A percentile compares a stretch with the other conserved stretches of the same genome.
Conservation (phyloP, 2,329 filamentous ascomycete genomes). For the Davidsoniella virescens region DNA sequence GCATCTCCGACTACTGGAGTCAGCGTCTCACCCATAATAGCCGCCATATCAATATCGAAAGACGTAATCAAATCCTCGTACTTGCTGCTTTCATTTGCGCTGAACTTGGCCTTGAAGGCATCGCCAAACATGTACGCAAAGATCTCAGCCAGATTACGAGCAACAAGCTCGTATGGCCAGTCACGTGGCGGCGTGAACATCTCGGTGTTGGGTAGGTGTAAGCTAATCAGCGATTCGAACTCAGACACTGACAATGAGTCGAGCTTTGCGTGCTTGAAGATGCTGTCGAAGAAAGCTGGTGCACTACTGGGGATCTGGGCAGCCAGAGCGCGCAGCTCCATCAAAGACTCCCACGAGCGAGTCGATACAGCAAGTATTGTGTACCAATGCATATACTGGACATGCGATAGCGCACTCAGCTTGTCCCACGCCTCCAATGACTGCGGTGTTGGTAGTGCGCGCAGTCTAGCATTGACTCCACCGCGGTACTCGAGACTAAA, state of each 20-base stretch:
- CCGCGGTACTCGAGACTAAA: constrained; percentile 3
- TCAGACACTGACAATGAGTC: constrained; percentile 6
- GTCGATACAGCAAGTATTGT: constrained; percentile 2
- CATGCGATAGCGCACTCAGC: constrained; percentile 5
- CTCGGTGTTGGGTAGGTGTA: not conserved
- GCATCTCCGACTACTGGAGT: constrained; percentile 8
- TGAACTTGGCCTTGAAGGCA: not conserved
- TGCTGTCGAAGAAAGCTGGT: constrained; percentile 5
- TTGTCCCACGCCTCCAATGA: too few species aligned
- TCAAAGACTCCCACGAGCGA: not conserved
- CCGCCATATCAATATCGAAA: constrained; percentile 1
- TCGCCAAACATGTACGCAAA: constrained; percentile 10
- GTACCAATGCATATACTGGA: constrained; percentile 12
- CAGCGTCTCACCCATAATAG: constrained; percentile 4
- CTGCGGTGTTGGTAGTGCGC: constrained; percentile 5
- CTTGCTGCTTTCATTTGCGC: not conserved
- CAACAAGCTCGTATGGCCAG: constrained; percentile 9
- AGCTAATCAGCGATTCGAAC: constrained; percentile 1
- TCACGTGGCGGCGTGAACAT: not conserved
- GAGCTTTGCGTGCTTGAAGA: constrained; percentile 3
- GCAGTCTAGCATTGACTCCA: not conserved
- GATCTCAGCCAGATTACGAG: constrained; percentile 9
- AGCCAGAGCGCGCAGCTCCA: not conserved
- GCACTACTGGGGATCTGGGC: constrained; percentile 8
- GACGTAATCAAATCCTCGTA: not conserved